Percentiles rank a stretch among this genome's conserved stretches.
Conservation (phyloP, 495 filamentous ascomycete genomes). For the Aspergillus biplanus region DNA sequence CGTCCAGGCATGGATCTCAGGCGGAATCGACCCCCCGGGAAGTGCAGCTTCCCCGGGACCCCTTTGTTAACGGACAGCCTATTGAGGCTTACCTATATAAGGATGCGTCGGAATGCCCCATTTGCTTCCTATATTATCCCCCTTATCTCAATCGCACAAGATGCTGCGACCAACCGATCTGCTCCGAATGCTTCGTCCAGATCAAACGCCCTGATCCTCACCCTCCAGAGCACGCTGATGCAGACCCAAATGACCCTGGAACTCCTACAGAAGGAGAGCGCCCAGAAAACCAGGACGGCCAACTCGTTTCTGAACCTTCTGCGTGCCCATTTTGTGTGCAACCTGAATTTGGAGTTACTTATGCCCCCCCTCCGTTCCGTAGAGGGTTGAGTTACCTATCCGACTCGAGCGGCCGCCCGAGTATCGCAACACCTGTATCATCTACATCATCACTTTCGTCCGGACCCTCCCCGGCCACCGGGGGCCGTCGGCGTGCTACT, state of each 20-base stretch:
- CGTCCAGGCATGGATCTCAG: slow-evolving; percentile 66
- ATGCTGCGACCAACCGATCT: slow-evolving; percentile 96
- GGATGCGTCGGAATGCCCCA: slow-evolving; percentile 86
- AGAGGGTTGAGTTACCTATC: slow-evolving; percentile 75
- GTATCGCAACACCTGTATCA: slow-evolving; percentile 71
- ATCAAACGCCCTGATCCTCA: slow-evolving; percentile 97
- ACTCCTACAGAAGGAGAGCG: slow-evolving; percentile 39
- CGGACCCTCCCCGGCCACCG: slow-evolving; percentile 31
- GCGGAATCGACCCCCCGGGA: slow-evolving; percentile 75
- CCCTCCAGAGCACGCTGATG: slow-evolving; percentile 80
- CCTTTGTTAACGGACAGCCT: slow-evolving; percentile 87
- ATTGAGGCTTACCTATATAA: slow-evolving; percentile 94
- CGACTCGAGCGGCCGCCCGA: slow-evolving; percentile 44
- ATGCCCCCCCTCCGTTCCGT: slow-evolving; percentile 85
- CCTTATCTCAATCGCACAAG: slow-evolving; percentile 94
- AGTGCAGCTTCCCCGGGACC: slow-evolving; percentile 77
- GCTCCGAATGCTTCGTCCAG: slow-evolving; percentile 98
- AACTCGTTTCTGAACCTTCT: slow-evolving; percentile 88
- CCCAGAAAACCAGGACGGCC: slow-evolving; percentile 55
- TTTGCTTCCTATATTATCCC: slow-evolving; percentile 95
- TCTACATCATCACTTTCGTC: slow-evolving; percentile 59
- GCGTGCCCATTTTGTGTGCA: slow-evolving; percentile 94
- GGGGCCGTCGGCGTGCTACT: slow-evolving; percentile 68
- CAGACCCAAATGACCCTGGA: slow-evolving; percentile 51
- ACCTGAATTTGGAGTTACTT: slow-evolving; percentile 92